These are phyloP conservation scores for Salinomyces thailandicus DNA, from an alignment of 2,329 filamentous ascomycete species.

Conservation along the genomic window DNA sequence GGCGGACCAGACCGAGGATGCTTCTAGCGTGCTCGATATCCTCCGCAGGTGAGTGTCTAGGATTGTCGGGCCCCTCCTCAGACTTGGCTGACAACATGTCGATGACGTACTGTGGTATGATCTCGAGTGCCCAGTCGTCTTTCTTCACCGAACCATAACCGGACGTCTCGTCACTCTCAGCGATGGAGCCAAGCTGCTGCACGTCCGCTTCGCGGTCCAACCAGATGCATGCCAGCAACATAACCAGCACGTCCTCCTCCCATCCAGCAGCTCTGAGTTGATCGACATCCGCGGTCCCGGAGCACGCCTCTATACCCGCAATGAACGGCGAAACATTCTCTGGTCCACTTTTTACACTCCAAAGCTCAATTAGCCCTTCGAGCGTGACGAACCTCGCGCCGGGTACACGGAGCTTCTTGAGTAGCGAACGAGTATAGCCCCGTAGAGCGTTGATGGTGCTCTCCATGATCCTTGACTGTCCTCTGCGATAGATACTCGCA, in stretches of 20 bases:
- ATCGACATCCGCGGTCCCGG: slow-evolving; percentile 21
- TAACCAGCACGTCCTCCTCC: slow-evolving; percentile 28
- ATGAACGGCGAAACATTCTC: slow-evolving; percentile 15
- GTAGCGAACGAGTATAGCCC: slow-evolving; percentile 17
- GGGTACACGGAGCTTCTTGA: slow-evolving; percentile 6
- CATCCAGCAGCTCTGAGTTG: slow-evolving; percentile 24
- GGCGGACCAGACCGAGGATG: slow-evolving; percentile 15
- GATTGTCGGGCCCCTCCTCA: not conserved
- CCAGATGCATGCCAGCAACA: slow-evolving; percentile 22
- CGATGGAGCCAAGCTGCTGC: not conserved
- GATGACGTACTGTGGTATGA: slow-evolving; percentile 13
- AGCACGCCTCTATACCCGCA: slow-evolving; percentile 22
- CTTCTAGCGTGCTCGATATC: slow-evolving; percentile 15
- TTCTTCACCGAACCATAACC: not conserved
- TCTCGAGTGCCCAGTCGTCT: slow-evolving; percentile 6
- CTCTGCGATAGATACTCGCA: slow-evolving; percentile 34
- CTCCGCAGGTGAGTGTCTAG: slow-evolving; percentile 6
- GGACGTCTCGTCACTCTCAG: not conserved
- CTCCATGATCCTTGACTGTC: slow-evolving; percentile 28
- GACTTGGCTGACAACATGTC: slow-evolving; percentile 2
- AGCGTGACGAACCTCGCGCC: slow-evolving; percentile 20
- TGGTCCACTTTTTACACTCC: slow-evolving; percentile 40
- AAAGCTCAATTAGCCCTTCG: slow-evolving; percentile 20
- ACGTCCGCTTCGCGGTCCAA: slow-evolving; percentile 1
- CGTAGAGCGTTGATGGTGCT: slow-evolving; percentile 19